Percentiles rank a stretch among this genome's conserved stretches.
These are phyloP conservation scores for Naematelia aurantialba DNA, from an alignment of 768 basidiomycete species.

Conservation along the genomic window DNA sequence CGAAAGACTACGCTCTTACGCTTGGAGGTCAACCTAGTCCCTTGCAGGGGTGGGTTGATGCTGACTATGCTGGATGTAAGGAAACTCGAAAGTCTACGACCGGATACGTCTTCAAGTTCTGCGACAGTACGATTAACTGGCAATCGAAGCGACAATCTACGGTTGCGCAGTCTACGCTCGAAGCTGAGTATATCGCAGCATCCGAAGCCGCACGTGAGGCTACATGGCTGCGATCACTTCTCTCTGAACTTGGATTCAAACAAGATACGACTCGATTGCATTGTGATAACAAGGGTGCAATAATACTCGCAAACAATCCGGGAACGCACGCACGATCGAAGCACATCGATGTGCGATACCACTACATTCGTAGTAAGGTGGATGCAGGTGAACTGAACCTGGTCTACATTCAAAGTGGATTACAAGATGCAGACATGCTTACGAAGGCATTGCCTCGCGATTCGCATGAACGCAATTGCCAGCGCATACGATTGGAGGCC, in stretches of 20 bases:
- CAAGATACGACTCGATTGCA: conserved; percentile 10
- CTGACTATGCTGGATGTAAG: conserved; percentile 43
- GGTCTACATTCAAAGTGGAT: conserved; percentile 30
- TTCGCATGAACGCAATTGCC: too few species aligned
- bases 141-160: conserved; percentile 52
- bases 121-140: conserved; percentile 53
- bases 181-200: conserved; percentile 55
- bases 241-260: conserved; percentile 19
- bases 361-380: too few species aligned
- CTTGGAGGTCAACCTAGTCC: conserved; percentile 4
- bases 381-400: conserved; percentile 16
- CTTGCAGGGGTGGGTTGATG: conserved; percentile 29
- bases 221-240: conserved; percentile 47
- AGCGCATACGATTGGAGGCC: too few species aligned
- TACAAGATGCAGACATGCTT: conserved; percentile 53
- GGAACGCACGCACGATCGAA: too few species aligned
- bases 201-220: conserved; percentile 50
- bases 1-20: conserved; percentile 52
- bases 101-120: conserved; percentile 47
- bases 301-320: too few species aligned
- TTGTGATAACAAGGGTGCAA: conserved; percentile 53
- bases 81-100: conserved; percentile 49
- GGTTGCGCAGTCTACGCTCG: conserved; percentile 52
- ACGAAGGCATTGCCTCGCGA: conserved; percentile 46
- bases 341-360: too few species aligned